Evolutionary conservation across 2,329 filamentous ascomycete genomes (phyloP), one percentile per base, ranked within the genome.

Genomic region (Apiospora aurea): DNA sequence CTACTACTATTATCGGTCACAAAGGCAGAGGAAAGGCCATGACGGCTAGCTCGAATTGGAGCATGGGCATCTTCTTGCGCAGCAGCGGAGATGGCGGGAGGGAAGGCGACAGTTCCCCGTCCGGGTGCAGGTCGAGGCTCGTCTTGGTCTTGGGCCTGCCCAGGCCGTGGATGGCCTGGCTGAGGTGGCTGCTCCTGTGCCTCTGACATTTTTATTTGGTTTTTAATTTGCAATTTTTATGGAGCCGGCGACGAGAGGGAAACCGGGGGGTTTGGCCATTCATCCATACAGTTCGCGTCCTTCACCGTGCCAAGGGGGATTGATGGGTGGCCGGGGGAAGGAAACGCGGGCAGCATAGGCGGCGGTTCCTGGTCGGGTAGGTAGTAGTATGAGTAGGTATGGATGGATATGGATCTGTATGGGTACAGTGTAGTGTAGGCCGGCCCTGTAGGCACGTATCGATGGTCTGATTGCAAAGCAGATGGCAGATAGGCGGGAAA

Each of bases 181-280:
- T 64, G 57, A n/a, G 38, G 57, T 64, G 57, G 57, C 57, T 41
- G 57, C 57, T 64, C 57, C 57, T 64, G 57, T 64, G 57, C 57
- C 57, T 64, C 57, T 64, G 57, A 64, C 57, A 64, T 64, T 64
- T 64, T 64, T 64, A 64, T 64, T 64, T 64, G 57, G 57, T 41
- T 64, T 41, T 64, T 64, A 64, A 64, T 64, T 64, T 64, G 57
- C 41, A 64, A 64, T 41, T 64, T 64, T 64, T 64, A 64, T 64
- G 57, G 57, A 41, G 57, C 34, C 57, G 21, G 18, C 57, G 57
- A 64, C n/a, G 57, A 64, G 57, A 64, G 57, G 57, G 57, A 64
- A n/a, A 64, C 57, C 57, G 57, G 57, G 24, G 57, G 57, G 34
- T 41, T 38, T 34, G 53, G 34, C 34, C 21, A 41, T 64, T 64